phyloP scores from a whole-genome alignment of 75 land plant species.

The Larix kaempferi region DNA sequence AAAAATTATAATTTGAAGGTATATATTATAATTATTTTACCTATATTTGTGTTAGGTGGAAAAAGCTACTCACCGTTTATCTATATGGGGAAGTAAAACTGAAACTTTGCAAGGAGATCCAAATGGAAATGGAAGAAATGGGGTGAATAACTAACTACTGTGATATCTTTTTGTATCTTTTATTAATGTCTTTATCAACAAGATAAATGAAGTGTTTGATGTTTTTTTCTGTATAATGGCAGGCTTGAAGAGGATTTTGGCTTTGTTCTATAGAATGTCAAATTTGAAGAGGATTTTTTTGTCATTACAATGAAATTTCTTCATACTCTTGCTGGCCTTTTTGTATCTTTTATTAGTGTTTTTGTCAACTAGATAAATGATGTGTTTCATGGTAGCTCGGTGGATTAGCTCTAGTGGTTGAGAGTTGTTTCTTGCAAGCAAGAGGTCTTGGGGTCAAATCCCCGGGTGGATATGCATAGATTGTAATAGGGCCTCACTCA shows the following conservation, averaged over 20 bases:
- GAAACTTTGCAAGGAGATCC: background rate
- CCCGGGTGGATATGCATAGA: no score
- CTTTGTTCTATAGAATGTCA: background rate
- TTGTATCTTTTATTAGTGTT: no score
- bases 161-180: background rate
- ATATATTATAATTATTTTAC: background rate
- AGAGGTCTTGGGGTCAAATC: no score
- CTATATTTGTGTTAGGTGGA: background rate
- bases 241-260: background rate
- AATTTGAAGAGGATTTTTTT: no score
- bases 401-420: no score
- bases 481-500: no score
- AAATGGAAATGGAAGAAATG: background rate
- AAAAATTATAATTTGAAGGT: background rate
- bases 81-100: background rate
- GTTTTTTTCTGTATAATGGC: background rate
- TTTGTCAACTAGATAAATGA: no score
- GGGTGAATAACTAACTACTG: background rate
- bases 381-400: no score
- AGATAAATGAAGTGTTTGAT: no score
- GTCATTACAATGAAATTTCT: no score
- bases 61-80: background rate
- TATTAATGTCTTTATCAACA: background rate
- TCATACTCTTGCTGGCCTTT: no score
- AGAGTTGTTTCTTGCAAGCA: no score